Evolutionary conservation across 2,329 filamentous ascomycete species (phyloP).

Genomic region (Sporothrix curviconia): DNA sequence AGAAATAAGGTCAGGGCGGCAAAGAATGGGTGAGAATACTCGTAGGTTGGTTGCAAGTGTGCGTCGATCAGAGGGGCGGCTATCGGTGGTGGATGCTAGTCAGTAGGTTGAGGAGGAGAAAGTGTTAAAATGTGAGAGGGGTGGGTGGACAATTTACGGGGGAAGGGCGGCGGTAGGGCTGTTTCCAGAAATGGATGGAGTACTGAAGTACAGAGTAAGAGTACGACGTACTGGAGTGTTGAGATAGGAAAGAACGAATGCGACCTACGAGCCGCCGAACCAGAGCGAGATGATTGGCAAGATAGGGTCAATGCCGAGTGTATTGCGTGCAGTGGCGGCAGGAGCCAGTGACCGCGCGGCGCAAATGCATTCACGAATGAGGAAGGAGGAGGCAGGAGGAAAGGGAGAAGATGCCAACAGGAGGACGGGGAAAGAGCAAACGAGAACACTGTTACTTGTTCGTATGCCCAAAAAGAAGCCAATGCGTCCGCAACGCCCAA

Average conservation of each 20-base stretch:
- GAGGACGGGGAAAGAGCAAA: background rate
- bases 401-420: background rate
- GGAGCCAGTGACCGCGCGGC: background rate
- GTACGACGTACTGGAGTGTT: too few relatives aligned
- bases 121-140: too few relatives aligned
- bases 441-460: background rate
- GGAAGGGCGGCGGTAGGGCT: background rate
- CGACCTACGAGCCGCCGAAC: too few relatives aligned
- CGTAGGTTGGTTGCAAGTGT: too few relatives aligned
- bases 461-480: slow-evolving; percentile 1
- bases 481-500: background rate
- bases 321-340: slow-evolving; percentile 1
- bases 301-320: slow-evolving; percentile 3
- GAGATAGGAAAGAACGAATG: too few relatives aligned
- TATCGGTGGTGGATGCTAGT: background rate
- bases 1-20: background rate
- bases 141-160: too few relatives aligned
- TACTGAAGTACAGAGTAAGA: too few relatives aligned
- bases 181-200: too few relatives aligned
- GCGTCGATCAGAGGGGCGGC: background rate
- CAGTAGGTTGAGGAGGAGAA: background rate
- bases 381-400: background rate
- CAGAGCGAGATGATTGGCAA: too few relatives aligned
- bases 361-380: too few relatives aligned
- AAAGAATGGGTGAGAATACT: background rate